These are phyloP conservation scores for Melastoma candidum DNA, from an alignment of 441 rosid species.

Conservation along the genomic window DNA sequence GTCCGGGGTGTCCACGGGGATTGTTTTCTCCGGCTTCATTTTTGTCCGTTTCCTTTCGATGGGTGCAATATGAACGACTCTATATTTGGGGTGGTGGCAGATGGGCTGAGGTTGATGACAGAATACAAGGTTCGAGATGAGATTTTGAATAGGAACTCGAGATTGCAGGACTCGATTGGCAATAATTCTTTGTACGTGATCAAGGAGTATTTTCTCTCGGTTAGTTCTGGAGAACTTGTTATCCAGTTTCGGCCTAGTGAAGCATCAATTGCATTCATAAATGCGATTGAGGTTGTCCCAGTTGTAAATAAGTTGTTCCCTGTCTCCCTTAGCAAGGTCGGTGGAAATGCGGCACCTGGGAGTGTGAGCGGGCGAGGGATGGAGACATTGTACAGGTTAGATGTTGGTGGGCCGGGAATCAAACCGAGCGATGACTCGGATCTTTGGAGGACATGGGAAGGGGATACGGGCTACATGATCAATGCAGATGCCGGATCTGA, in stretches of 20 bases:
- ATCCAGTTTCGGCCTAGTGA: constrained; percentile 43
- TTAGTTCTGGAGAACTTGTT: constrained; percentile 29
- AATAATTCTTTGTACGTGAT: constrained; percentile 35
- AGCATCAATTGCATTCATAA: constrained; percentile 70
- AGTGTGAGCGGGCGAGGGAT: constrained; percentile 41
- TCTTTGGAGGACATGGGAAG: constrained; percentile 72
- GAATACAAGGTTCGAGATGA: constrained; percentile 48
- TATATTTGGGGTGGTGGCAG: constrained; percentile 42
- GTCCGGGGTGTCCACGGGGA: constrained; percentile 38
- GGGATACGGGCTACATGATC: constrained; percentile 75
- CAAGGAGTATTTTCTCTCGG: constrained; percentile 59
- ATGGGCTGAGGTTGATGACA: constrained; percentile 43
- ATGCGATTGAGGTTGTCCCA: constrained; percentile 68
- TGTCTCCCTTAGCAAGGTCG: constrained; percentile 46
- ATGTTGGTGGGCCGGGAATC: constrained; percentile 74
- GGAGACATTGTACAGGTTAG: constrained; percentile 71
- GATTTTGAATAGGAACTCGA: constrained; percentile 36
- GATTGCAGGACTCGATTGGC: constrained; percentile 29
- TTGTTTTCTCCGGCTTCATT: constrained; percentile 70
- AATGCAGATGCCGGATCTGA: constrained; percentile 55
- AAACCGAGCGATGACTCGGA: constrained; percentile 42
- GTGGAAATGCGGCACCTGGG: constrained; percentile 47
- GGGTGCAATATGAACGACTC: constrained; percentile 47
- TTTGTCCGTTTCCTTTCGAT: constrained; percentile 50
- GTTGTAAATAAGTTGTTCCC: constrained; percentile 30